Percentiles rank a stretch among this genome's conserved stretches.
Conservation (phyloP, 306 rosid genomes). For the Calophaca sinica region DNA sequence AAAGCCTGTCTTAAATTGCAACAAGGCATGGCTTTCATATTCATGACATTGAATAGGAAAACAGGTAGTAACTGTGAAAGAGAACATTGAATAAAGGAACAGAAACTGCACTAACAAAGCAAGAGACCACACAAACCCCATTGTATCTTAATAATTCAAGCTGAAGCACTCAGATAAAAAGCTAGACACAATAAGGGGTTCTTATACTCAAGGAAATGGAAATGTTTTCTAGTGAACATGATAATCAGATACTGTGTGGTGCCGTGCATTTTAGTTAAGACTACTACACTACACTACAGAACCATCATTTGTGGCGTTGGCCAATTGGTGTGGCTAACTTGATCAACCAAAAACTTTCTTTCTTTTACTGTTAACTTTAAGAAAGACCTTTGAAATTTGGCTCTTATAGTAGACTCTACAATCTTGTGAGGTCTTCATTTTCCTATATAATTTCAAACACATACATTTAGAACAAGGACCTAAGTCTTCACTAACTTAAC, state of each 20-base stretch:
- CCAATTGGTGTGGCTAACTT: background rate
- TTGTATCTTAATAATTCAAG: background rate
- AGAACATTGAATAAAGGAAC: slow-evolving; percentile 8
- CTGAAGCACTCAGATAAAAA: background rate
- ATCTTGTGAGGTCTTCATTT: no score
- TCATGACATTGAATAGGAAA: background rate
- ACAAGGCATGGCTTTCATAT: slow-evolving; percentile 41
- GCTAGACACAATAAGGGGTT: background rate
- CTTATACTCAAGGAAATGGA: slow-evolving; percentile 10
- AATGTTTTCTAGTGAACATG: background rate
- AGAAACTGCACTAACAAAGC: background rate
- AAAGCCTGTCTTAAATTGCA: slow-evolving; percentile 43
- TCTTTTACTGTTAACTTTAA: background rate
- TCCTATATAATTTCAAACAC: no score
- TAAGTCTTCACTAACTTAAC: no score
- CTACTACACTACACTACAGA: no score
- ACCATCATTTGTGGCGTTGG: background rate
- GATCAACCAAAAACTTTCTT: background rate
- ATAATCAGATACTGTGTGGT: background rate
- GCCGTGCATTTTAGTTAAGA: background rate
- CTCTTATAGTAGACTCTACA: background rate
- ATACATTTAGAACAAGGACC: background rate
- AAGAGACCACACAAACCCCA: slow-evolving; percentile 11
- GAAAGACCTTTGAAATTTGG: background rate
- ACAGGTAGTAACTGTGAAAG: background rate